phyloP scores from a whole-genome alignment of 2,329 filamentous ascomycete species.

The Monilinia laxa region DNA sequence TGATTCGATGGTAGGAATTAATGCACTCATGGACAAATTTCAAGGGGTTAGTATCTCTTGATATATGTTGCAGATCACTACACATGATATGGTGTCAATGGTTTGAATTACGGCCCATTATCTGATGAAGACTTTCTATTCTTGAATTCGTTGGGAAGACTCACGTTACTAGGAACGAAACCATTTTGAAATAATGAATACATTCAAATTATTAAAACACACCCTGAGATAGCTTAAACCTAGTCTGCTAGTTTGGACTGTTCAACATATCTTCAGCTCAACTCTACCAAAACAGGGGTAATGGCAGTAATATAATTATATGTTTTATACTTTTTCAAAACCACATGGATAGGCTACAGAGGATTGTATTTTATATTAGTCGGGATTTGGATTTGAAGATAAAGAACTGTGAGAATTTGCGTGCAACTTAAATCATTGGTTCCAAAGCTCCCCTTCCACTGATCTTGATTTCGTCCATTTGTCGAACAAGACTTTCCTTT shows the following conservation, averaged over 20 bases:
- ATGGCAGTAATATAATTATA: neutral
- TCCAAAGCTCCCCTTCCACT: neutral
- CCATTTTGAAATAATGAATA: too few relatives aligned
- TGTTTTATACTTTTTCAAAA: neutral
- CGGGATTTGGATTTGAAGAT: neutral
- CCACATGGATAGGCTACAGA: neutral
- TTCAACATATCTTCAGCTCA: neutral
- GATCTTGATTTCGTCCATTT: neutral
- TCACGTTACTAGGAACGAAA: too few relatives aligned
- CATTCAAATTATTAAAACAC: too few relatives aligned
- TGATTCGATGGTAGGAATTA: neutral
- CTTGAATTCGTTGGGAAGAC: too few relatives aligned
- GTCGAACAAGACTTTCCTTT: slow-evolving; percentile 3
- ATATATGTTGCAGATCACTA: neutral
- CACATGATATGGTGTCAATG: too few relatives aligned
- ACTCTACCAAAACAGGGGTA: neutral
- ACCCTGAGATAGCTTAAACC: too few relatives aligned
- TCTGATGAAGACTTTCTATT: too few relatives aligned
- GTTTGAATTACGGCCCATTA: neutral
- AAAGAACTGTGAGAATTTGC: neutral
- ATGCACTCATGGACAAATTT: slow-evolving; percentile 4
- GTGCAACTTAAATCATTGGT: neutral
- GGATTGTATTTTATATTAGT: neutral
- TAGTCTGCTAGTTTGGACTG: too few relatives aligned
- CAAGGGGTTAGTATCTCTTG: neutral